Percentiles rank a stretch among this genome's conserved stretches.
Evolutionary conservation across 148 eudicot genomes (phyloP).

Genomic region (Vaccinium darrowii): DNA sequence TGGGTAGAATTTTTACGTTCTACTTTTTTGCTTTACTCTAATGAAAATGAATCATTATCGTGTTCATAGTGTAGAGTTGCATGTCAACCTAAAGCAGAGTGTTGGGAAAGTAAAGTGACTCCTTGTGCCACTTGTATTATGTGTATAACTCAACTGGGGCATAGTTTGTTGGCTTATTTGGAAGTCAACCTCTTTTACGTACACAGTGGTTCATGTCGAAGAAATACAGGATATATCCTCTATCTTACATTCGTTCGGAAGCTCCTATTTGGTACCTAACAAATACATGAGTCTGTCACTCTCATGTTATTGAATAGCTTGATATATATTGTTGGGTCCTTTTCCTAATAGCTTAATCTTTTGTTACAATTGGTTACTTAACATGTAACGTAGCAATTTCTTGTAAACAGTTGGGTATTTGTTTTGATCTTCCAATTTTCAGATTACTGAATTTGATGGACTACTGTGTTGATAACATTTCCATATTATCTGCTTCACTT

Average conservation of each 20-base stretch:
- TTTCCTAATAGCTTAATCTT: too few species aligned
- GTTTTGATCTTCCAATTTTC: neutral
- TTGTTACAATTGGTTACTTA: too few species aligned
- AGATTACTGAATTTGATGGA: neutral
- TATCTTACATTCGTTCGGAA: neutral
- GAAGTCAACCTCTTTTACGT: neutral
- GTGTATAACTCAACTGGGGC: neutral
- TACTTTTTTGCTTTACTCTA: neutral
- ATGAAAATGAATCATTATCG: neutral
- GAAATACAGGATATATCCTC: neutral
- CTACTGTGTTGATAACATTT: neutral
- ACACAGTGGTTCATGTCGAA: neutral
- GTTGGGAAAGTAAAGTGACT: too few species aligned
- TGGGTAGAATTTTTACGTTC: neutral
- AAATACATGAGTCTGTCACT: neutral
- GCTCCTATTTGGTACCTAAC: neutral
- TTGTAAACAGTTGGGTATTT: neutral
- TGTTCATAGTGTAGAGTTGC: too few species aligned
- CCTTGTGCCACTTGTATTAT: too few species aligned
- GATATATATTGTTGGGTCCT: too few species aligned
- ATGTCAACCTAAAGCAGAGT: too few species aligned
- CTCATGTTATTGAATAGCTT: neutral
- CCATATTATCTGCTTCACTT: neutral
- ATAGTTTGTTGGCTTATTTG: neutral
- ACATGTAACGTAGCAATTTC: neutral